A percentile compares a stretch with the other conserved stretches of the same genome.
Evolutionary conservation across 345 rosid genomes (phyloP).

Genomic region (Raphanus sativus): DNA sequence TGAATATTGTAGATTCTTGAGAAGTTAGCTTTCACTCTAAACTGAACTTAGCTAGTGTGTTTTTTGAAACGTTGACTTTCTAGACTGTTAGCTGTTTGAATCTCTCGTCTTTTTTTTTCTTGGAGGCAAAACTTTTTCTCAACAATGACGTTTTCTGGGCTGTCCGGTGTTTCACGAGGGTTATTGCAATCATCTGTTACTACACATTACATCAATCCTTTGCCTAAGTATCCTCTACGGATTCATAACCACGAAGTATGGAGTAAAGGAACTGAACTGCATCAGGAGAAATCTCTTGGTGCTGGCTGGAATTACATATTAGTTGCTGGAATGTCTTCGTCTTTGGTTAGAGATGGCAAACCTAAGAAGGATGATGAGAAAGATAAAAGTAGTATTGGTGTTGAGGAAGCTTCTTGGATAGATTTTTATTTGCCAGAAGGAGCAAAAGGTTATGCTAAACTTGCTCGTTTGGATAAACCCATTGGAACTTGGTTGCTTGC

Average conservation of each 20-base stretch:
- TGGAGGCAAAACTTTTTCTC: conserved; percentile 3
- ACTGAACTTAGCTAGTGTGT: not conserved
- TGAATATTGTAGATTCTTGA: not conserved
- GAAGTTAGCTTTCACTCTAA: not conserved
- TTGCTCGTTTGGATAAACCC: conserved; percentile 82
- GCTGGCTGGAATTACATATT: conserved; percentile 31
- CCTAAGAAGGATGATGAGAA: conserved; percentile 44
- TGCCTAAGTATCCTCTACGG: conserved; percentile 16
- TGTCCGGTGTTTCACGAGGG: conserved; percentile 18
- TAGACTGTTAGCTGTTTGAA: not conserved
- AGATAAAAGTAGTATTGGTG: conserved; percentile 20
- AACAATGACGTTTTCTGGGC: conserved; percentile 38
- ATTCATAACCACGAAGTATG: conserved; percentile 22
- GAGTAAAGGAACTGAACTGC: not conserved
- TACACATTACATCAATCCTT: not conserved
- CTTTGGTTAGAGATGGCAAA: conserved; percentile 29
- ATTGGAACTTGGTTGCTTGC: conserved; percentile 93
- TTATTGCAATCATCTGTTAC: conserved; percentile 32
- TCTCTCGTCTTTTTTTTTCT: not conserved
- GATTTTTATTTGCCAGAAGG: conserved; percentile 62
- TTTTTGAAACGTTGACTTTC: not conserved
- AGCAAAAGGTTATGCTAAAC: conserved; percentile 67
- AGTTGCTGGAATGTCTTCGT: conserved; percentile 41
- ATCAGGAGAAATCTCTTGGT: conserved; percentile 20
- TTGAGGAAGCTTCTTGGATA: conserved; percentile 57